Conservation (phyloP, 305 asterid species). For the Solanum chacoense region DNA sequence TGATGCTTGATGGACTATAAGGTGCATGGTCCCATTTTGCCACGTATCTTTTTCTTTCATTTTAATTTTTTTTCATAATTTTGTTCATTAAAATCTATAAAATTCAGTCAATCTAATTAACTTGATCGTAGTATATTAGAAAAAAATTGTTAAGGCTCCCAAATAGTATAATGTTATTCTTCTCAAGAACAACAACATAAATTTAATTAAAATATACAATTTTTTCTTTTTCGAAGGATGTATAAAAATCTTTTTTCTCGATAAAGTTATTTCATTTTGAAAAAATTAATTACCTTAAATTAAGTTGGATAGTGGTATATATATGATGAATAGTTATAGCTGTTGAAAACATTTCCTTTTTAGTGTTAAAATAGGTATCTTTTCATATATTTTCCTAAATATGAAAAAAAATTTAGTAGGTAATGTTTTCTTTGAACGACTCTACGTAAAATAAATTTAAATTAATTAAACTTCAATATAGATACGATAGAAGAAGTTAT, state of each 20-base stretch:
- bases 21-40: background rate
- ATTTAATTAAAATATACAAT: background rate
- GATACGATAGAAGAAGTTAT: background rate
- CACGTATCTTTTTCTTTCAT: background rate
- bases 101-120: background rate
- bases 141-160: background rate
- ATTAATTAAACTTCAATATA: background rate
- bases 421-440: background rate
- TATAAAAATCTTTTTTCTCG: background rate
- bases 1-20: background rate
- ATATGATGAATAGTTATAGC: background rate
- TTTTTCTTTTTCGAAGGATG: background rate
- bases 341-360: background rate
- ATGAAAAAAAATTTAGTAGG: fast-evolving
- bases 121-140: background rate
- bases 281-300: background rate
- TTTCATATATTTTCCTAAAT: background rate
- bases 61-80: background rate
- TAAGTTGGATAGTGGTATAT: background rate
- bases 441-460: background rate
- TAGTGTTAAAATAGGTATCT: background rate
- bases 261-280: too few relatives aligned
- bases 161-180: background rate
- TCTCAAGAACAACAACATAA: background rate
- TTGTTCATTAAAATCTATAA: background rate